Conservation (phyloP, 192 early-diverging fungal genomes). For the Globomyces pollinis-pini region DNA sequence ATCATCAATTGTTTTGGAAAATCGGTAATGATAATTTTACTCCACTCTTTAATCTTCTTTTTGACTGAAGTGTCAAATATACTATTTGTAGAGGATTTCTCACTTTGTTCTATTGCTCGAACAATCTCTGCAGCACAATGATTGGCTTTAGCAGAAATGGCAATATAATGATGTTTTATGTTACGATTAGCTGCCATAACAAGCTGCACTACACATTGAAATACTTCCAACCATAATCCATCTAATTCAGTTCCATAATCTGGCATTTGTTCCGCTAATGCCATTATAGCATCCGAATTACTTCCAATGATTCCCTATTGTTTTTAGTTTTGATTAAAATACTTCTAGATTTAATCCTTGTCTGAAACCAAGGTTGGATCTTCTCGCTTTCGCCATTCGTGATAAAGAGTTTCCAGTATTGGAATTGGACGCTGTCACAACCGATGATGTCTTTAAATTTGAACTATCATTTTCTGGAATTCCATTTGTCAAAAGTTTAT, state of each 20-base stretch:
- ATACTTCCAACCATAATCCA: slow-evolving; percentile 35
- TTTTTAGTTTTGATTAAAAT: neutral
- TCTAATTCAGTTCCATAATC: slow-evolving; percentile 41
- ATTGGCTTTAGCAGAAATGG: slow-evolving; percentile 45
- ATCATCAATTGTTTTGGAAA: slow-evolving; percentile 36
- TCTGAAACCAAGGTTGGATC: slow-evolving; percentile 15
- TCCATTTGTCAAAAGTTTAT: neutral
- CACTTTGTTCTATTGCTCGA: slow-evolving; percentile 28
- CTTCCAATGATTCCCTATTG: slow-evolving; percentile 32
- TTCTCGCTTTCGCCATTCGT: slow-evolving; percentile 12
- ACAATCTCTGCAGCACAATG: slow-evolving; percentile 36
- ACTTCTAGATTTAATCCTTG: slow-evolving; percentile 40
- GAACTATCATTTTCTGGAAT: neutral
- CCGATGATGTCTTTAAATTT: neutral
- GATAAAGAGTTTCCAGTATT: neutral
- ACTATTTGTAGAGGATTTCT: neutral
- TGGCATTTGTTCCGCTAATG: slow-evolving; percentile 32
- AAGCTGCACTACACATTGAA: slow-evolving; percentile 39
- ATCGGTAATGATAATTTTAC: slow-evolving; percentile 19
- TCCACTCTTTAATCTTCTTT: slow-evolving; percentile 13
- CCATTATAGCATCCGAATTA: slow-evolving; percentile 23
- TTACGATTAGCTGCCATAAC: slow-evolving; percentile 49
- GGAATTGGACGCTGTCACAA: neutral
- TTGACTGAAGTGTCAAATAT: slow-evolving; percentile 15
- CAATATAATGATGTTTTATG: slow-evolving; percentile 40